These are phyloP conservation scores for Albatrellus ellisii DNA, from an alignment of 768 basidiomycete genomes.

Conservation along the genomic window DNA sequence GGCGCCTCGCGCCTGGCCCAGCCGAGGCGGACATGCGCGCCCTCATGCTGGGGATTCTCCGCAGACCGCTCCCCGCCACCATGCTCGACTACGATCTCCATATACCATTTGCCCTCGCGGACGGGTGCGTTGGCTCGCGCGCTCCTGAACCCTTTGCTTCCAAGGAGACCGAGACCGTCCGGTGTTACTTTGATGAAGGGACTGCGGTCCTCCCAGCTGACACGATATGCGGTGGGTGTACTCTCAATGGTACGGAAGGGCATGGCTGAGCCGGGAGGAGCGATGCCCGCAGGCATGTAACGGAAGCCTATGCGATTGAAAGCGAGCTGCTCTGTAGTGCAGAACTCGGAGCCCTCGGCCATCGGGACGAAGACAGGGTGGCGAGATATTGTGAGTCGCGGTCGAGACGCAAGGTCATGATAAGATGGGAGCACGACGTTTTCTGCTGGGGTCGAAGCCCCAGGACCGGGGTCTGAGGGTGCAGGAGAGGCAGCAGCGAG, in stretches of 20 bases:
- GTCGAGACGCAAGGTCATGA: slow-evolving; percentile 56
- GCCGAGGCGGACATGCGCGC: slow-evolving; percentile 79
- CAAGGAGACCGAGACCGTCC: slow-evolving; percentile 63
- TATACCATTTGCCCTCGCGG: slow-evolving; percentile 85
- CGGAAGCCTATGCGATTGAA: slow-evolving; percentile 70
- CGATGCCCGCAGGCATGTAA: slow-evolving; percentile 69
- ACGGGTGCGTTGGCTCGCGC: slow-evolving; percentile 85
- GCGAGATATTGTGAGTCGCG: slow-evolving; percentile 61
- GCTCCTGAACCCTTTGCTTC: slow-evolving; percentile 84
- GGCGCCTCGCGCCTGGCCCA: slow-evolving; percentile 89
- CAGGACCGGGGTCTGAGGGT: slow-evolving; percentile 20
- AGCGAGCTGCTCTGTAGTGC: slow-evolving; percentile 56
- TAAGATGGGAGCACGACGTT: slow-evolving; percentile 48
- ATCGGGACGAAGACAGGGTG: slow-evolving; percentile 55
- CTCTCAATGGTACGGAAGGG: slow-evolving; percentile 77
- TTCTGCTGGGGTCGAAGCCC: slow-evolving; percentile 21
- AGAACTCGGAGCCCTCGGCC: slow-evolving; percentile 41
- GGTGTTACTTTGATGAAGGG: slow-evolving; percentile 66
- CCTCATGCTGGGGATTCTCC: slow-evolving; percentile 34
- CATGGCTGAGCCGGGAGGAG: slow-evolving; percentile 37
- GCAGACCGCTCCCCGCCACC: slow-evolving; percentile 50
- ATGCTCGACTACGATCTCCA: slow-evolving; percentile 74
- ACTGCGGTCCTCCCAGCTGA: slow-evolving; percentile 89
- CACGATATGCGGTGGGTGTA: slow-evolving; percentile 51
- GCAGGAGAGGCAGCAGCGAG: slow-evolving; percentile 21